Conservation (phyloP, 2,329 filamentous ascomycete species). For the Parafenestella ontariensis region DNA sequence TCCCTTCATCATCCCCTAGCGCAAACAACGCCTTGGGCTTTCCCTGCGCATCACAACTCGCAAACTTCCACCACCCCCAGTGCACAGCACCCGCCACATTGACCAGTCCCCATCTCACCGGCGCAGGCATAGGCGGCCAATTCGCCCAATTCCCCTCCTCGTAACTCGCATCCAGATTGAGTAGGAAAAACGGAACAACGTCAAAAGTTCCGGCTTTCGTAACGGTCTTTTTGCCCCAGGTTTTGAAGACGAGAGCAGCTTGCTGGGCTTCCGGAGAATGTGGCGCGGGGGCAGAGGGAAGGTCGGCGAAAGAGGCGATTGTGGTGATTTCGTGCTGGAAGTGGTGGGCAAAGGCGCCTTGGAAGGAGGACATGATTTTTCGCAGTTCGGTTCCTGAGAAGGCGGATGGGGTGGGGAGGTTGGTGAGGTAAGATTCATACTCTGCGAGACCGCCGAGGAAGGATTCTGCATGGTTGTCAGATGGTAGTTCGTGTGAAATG, state of each 20-base stretch:
- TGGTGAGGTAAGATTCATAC: conserved; percentile 34
- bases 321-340: conserved; percentile 46
- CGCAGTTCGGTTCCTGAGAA: conserved; percentile 35
- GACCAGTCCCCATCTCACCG: conserved; percentile 65
- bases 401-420: conserved; percentile 21
- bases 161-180: conserved; percentile 66
- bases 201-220: conserved; percentile 66
- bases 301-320: conserved; percentile 48
- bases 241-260: conserved; percentile 62
- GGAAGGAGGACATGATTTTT: conserved; percentile 38
- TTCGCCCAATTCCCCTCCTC: conserved; percentile 67
- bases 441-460: conserved; percentile 35
- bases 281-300: conserved; percentile 60
- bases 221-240: conserved; percentile 70
- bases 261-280: conserved; percentile 52
- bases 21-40: conserved; percentile 55
- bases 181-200: conserved; percentile 69
- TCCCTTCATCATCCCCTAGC: neutral
- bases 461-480: conserved; percentile 23
- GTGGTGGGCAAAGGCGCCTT: conserved; percentile 36
- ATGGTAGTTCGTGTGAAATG: neutral
- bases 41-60: conserved; percentile 65
- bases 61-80: conserved; percentile 69
- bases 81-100: conserved; percentile 66
- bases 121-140: conserved; percentile 70